Evolutionary conservation across 2,329 filamentous ascomycete genomes (phyloP).

Genomic region (Bipolaris oryzae): DNA sequence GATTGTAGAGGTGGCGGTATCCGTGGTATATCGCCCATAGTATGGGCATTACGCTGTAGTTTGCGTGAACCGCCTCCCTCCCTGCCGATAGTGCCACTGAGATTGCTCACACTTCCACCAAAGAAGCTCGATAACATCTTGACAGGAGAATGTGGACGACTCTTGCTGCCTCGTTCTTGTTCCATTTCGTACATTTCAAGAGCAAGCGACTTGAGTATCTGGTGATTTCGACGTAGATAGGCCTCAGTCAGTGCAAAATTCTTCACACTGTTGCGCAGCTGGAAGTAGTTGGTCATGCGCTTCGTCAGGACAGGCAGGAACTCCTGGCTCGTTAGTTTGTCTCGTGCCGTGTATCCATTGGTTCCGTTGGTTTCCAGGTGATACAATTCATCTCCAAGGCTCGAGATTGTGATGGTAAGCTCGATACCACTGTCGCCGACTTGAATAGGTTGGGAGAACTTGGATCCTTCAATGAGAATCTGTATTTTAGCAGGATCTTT

Average conservation of each 20-base stretch:
- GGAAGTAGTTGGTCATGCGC: conserved; percentile 74
- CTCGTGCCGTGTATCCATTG: conserved; percentile 73
- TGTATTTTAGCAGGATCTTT: conserved; percentile 72
- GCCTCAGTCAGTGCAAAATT: conserved; percentile 69
- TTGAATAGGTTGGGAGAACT: conserved; percentile 61
- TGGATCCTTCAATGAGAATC: conserved; percentile 73
- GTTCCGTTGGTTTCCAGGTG: conserved; percentile 66
- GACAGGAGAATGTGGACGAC: conserved; percentile 82
- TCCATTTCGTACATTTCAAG: conserved; percentile 67
- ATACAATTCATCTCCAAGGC: conserved; percentile 61
- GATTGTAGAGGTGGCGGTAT: conserved; percentile 44
- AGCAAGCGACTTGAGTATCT: conserved; percentile 73
- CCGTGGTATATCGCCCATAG: conserved; percentile 45
- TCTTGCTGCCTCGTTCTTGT: conserved; percentile 58
- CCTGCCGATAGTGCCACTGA: conserved; percentile 5
- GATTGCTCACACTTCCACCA: conserved; percentile 61
- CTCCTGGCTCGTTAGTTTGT: conserved; percentile 74
- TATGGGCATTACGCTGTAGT: conserved; percentile 42
- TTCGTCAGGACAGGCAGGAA: conserved; percentile 77
- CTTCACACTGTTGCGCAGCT: conserved; percentile 70
- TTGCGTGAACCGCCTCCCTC: conserved; percentile 35
- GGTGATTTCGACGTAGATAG: conserved; percentile 77
- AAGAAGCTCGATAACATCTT: conserved; percentile 88
- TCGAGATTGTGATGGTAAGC: conserved; percentile 68
- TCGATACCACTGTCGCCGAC: conserved; percentile 65